Base-by-base conservation (phyloP, 345 rosid species). In the Ricinus communis region DNA sequence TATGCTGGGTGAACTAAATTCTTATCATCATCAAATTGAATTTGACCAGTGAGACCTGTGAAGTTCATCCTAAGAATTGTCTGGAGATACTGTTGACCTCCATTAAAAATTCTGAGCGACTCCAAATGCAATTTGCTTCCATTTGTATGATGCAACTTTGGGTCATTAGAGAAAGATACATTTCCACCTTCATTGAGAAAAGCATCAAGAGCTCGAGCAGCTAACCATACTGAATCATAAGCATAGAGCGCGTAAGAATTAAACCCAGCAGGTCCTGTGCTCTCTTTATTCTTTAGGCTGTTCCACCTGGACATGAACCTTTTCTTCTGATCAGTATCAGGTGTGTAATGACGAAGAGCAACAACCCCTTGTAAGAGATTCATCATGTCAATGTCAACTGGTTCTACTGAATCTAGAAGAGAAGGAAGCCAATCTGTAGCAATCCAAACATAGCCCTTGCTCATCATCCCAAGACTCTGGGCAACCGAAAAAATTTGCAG, bases 341-440 rank as follows among this genome's bases (percentile, higher is more conserved):
- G 95, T 8, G 85, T 81, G 79, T 94, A 77, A 80, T 89, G 98
- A 9, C 96, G 95, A 57, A 94, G 78, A 62, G 96, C 87, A 66
- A 94, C 83, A 60, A 94, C 97, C 60, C 97, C 98, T 80, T 90
- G 97, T 72, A 94, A 82, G 77, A 87, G 82, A 73, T 82, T 85
- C 89, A 85, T 78, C 25, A 68, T 77, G 47, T 81, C 78, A 21
- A 79, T 10, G 52, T 80, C 84, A 28, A 63, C 68, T 18, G 86
- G 83, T 27, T 80, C 85, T 60, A 62, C 68, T 11, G 94, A 85
- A 82, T 94, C 97, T 69, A 94, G 76, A 71, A 82, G 63, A 6
- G 96, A 86, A 67, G 90, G 83, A 75, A 94, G 97, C 96, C 98
- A 94, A 82, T 91, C 97, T 21, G 97, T 90, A 41, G 98, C 83